Evolutionary conservation across 2,329 filamentous ascomycete genomes (phyloP), one percentile per base, ranked within the genome.

Genomic region (Aureobasidium uvarum): DNA sequence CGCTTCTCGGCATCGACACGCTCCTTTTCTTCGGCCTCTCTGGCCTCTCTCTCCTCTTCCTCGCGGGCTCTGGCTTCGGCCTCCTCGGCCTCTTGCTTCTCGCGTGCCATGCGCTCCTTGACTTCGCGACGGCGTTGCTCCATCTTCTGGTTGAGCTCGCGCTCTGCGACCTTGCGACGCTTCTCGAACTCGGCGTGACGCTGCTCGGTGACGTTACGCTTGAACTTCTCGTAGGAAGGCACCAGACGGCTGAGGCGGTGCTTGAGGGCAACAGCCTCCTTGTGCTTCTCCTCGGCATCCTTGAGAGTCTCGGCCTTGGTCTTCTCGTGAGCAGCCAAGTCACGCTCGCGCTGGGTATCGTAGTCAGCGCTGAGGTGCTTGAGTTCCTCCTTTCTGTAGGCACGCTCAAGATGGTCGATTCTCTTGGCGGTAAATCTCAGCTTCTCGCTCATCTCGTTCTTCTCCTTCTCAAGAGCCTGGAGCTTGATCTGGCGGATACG

Each of bases 161-260:
- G 88, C 83, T 98, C 92, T 38, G 95, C 95, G 73, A 91, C 89
- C 77, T 90, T 92, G 75, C 91, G 91, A 69, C 93, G 90, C 82
- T 90, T 94, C 84, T 98, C 95, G 71, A 98, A 99, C 78, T 98
- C 92, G 72, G 96, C 90, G 74, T 92, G 91, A 72, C 94, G 91
- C 74, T 92, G 89, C 77, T 95, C 89, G 68, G 91, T 90, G 63
- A 99, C 86, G 55, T 88, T 87, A 70, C 88, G 83, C 74, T 90
- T 88, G 85, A 96, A 98, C 11, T 81, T 80, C 77, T 95, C 92
- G 80, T 96, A 99, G 63, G 84, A 78, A n/a, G 88, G 85, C 69
- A 98, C 89, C 64, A 99, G 85, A 68, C 93, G 87, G 74, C 85
- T 89, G 60, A 99, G 87, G 75, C 95, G 90, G 78, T 96, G 89